Percentiles rank a stretch among this genome's conserved stretches.
Conservation (phyloP, 768 basidiomycete species). For the Erythrobasidium yunnanense region DNA sequence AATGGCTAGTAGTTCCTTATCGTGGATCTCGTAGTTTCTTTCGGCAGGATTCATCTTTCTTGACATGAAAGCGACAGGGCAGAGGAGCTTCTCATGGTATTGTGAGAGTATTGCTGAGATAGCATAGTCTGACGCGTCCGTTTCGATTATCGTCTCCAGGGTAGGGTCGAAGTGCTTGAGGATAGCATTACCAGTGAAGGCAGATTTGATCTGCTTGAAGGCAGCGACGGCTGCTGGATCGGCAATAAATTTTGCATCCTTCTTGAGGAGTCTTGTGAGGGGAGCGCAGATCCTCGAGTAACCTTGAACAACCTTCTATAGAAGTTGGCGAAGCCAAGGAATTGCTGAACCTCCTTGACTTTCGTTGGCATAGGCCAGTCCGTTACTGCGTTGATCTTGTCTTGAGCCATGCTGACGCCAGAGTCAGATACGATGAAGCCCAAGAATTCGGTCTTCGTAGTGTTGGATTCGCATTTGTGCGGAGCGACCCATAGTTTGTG, state of each 20-base stretch:
- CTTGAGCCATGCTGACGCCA: slow-evolving; percentile 43
- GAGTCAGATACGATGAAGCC: slow-evolving; percentile 43
- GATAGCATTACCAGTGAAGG: slow-evolving; percentile 23
- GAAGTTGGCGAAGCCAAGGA: slow-evolving; percentile 48
- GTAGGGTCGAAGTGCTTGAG: slow-evolving; percentile 28
- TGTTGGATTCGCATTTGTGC: slow-evolving; percentile 38
- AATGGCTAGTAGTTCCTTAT: slow-evolving; percentile 50
- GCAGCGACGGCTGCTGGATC: neutral
- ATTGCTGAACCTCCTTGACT: slow-evolving; percentile 43
- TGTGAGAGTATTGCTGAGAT: slow-evolving; percentile 40
- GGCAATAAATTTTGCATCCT: slow-evolving; percentile 25
- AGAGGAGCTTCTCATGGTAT: slow-evolving; percentile 31
- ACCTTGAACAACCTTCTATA: slow-evolving; percentile 45
- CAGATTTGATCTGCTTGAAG: slow-evolving; percentile 26
- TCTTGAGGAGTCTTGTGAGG: slow-evolving; percentile 32
- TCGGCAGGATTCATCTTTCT: slow-evolving; percentile 39
- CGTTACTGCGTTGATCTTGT: slow-evolving; percentile 44
- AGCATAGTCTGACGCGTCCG: slow-evolving; percentile 40
- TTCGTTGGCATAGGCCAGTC: slow-evolving; percentile 44
- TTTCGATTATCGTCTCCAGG: slow-evolving; percentile 27
- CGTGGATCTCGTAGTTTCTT: slow-evolving; percentile 48
- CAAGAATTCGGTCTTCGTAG: slow-evolving; percentile 36
- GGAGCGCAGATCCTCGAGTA: slow-evolving; percentile 42
- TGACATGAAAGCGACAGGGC: slow-evolving; percentile 20
- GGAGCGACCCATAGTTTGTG: slow-evolving; percentile 42